Percentiles rank a stretch among this genome's conserved stretches.
phyloP scores from a whole-genome alignment of 2,329 filamentous ascomycete species.

The Apiospora sp. region DNA sequence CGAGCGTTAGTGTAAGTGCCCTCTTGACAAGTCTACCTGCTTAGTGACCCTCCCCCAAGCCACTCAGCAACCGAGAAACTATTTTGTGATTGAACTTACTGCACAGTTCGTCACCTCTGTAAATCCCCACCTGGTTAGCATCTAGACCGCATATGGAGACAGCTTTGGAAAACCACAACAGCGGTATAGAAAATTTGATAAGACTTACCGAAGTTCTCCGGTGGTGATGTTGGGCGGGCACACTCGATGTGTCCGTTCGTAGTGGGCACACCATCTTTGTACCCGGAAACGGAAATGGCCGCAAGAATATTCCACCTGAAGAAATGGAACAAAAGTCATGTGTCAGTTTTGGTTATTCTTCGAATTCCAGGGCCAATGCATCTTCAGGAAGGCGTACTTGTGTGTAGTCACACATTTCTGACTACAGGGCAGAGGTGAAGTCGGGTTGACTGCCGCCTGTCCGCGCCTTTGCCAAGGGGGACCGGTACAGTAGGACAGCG shows the following conservation, averaged over 20 bases:
- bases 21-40: background rate
- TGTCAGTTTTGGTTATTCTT: background rate
- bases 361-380: background rate
- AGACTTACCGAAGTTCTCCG: constrained; percentile 41
- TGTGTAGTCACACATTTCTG: constrained; percentile 44
- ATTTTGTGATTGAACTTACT: constrained; percentile 36
- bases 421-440: background rate
- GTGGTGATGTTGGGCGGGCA: constrained; percentile 43
- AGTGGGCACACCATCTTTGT: constrained; percentile 42
- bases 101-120: constrained; percentile 42
- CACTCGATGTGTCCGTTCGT: constrained; percentile 43
- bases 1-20: constrained; percentile 10
- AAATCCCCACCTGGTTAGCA: constrained; percentile 22
- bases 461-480: constrained; percentile 14
- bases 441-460: constrained; percentile 15
- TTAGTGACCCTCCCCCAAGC: background rate
- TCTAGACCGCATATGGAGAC: background rate
- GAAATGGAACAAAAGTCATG: background rate
- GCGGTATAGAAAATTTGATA: background rate
- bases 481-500: background rate
- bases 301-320: constrained; percentile 44
- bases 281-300: constrained; percentile 44
- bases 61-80: constrained; percentile 25
- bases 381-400: constrained; percentile 36
- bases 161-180: background rate